These are phyloP conservation scores for Pharnaceum exiguum DNA, from an alignment of 148 eudicot genomes.

Conservation along the genomic window DNA sequence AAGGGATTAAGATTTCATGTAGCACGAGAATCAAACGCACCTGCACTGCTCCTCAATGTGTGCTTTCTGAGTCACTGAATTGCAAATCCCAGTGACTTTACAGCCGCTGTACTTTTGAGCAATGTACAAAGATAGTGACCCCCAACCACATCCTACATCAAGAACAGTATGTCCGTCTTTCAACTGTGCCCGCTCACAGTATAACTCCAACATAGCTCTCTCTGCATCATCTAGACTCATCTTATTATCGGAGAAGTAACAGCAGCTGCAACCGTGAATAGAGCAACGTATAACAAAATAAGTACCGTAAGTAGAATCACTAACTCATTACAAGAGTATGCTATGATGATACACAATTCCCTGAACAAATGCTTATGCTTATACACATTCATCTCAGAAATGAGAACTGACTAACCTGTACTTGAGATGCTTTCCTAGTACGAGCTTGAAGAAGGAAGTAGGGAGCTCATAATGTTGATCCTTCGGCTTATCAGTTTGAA, in stretches of 20 bases:
- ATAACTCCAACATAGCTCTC: constrained; percentile 72
- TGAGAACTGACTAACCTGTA: constrained; percentile 53
- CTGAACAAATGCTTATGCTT: not conserved
- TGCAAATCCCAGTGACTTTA: constrained; percentile 84
- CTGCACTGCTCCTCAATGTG: constrained; percentile 67
- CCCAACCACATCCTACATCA: constrained; percentile 99
- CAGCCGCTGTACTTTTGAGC: constrained; percentile 75
- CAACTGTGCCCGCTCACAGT: constrained; percentile 74
- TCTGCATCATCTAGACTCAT: constrained; percentile 82
- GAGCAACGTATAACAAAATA: not conserved
- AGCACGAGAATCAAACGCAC: constrained; percentile 27
- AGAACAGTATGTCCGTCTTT: constrained; percentile 89
- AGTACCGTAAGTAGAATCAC: not conserved
- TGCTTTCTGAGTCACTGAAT: constrained; percentile 82
- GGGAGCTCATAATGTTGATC: constrained; percentile 93
- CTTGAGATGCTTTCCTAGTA: constrained; percentile 81
- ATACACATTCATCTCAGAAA: not conserved
- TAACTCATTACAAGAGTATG: not conserved
- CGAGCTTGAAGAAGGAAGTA: constrained; percentile 92
- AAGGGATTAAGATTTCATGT: too few species aligned
- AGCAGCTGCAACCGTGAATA: constrained; percentile 54
- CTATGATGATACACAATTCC: not conserved
- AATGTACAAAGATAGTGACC: constrained; percentile 73
- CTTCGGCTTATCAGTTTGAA: constrained; percentile 73
- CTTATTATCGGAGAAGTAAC: constrained; percentile 54